Base-by-base conservation (phyloP, 2,329 filamentous ascomycete genomes). In the Fusarium sp. region DNA sequence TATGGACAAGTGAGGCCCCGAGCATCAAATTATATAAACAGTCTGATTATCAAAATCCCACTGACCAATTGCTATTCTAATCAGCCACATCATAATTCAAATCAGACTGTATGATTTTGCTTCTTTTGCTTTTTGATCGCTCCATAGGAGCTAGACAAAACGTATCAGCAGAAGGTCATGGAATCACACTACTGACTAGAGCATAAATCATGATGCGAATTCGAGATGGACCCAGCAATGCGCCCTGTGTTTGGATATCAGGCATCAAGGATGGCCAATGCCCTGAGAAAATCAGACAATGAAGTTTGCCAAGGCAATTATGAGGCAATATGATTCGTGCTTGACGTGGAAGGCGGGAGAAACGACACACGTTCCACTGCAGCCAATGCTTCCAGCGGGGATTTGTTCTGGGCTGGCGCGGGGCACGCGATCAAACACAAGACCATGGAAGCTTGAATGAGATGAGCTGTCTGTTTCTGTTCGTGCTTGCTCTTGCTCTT, bases 341-440 rank as follows among this genome's bases (percentile, higher is more conserved):
- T 55, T 68, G 47, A 40, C 50, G 40, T 68, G 52, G 56, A 68
- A 68, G 52, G 46, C 27, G 48, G 20, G 37, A 69, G 66, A 69
- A 69, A 68, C 23, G 49, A 46, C 43, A 57, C 23, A 43, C 54
- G 51, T 46, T 59, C 50, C 66, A 61, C 39, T 57, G 44, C 51
- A 56, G 37, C 51, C 43, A 59, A 71, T 59, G 33, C 53, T 56
- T 35, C 17, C 37, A 49, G 32, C 27, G 11, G 40, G 27, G 27
- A 13, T 11, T 30, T 30, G 27, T 30, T 30, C 27, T 30, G 27
- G 30, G 44, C 53, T 54, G 40, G 45, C 51, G 55, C 47, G 56
- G 52, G 44, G 61, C 71, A 73, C 60, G 65, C 57, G 67, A 68
- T 56, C 44, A 30, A 67, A 45, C 50, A 56, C 23, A n/a, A 32